Percentiles rank a stretch among this genome's conserved stretches.
Conservation (phyloP, 2,329 filamentous ascomycete species). For the Ceratocystis ficicola region DNA sequence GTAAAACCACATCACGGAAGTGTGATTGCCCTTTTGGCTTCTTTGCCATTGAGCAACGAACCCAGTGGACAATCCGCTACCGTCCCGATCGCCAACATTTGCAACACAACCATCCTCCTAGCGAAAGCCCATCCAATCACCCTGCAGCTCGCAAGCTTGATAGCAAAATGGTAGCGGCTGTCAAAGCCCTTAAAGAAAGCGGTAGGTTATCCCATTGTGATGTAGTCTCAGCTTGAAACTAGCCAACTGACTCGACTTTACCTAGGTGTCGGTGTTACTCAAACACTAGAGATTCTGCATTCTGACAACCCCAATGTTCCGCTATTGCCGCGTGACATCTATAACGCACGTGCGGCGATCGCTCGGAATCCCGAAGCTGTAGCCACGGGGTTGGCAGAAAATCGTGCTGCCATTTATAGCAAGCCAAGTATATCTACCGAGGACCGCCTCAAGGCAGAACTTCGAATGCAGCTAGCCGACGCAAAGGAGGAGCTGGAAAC, state of each 20-base stretch:
- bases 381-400: slow-evolving; percentile 46
- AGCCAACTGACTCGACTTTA: slow-evolving; percentile 19
- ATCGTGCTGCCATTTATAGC: slow-evolving; percentile 53
- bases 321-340: slow-evolving; percentile 52
- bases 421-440: slow-evolving; percentile 52
- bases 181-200: slow-evolving; percentile 53
- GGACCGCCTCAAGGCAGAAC: slow-evolving; percentile 50
- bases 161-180: slow-evolving; percentile 55
- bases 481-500: slow-evolving; percentile 45
- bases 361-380: slow-evolving; percentile 53
- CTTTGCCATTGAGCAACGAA: slow-evolving; percentile 55
- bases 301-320: slow-evolving; percentile 51
- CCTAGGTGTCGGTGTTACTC: slow-evolving; percentile 49
- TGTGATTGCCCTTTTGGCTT: slow-evolving; percentile 59
- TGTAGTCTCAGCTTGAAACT: too few relatives aligned
- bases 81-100: slow-evolving; percentile 47
- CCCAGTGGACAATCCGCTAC: slow-evolving; percentile 55
- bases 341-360: slow-evolving; percentile 55
- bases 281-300: slow-evolving; percentile 55
- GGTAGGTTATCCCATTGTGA: slow-evolving; percentile 35
- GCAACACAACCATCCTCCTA: slow-evolving; percentile 52
- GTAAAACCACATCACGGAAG: slow-evolving; percentile 55
- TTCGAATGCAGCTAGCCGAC: slow-evolving; percentile 48
- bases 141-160: slow-evolving; percentile 54
- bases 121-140: slow-evolving; percentile 54